Base-by-base conservation (phyloP, 2,329 filamentous ascomycete species). In the Xylariaceae sp. region DNA sequence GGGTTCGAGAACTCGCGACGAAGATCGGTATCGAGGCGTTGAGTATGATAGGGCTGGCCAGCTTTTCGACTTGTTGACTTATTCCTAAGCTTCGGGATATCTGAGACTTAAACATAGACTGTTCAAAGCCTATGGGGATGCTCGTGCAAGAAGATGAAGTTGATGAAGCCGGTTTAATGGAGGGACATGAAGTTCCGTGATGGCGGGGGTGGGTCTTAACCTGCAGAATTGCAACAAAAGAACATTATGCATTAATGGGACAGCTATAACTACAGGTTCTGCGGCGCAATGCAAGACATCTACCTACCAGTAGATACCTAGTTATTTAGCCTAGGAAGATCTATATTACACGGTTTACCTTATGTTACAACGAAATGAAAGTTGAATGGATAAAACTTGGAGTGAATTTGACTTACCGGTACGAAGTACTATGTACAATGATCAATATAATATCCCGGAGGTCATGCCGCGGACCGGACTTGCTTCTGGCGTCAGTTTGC, bases 161-260 rank as follows among this genome's bases (percentile, higher is more conserved):
- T 49, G 41, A 34, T 29, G 30, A 47, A 34, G 21, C 51, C 47
- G 26, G 49, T 13, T 52, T 37, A 36, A 45, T 55, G 49, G 57
- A 59, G 55, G 57, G 57, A 53, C 49, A 39, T 12, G 40, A 49
- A 9, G 21, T 49, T 49, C 42, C 21, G 41, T 5, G 5, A 58
- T 56, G 26, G 57, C 54, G 57, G 57, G 57, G 57, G 57, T 47
- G 52, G 57, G 54, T 51, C 47, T 21, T 26, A n/a, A 18, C 9
- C 21, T 29, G 16, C n/a, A 18, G 42, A 42, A 34, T 41, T 36
- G 36, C 41, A 40, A 43, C 34, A 53, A 59, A 43, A 37, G 42
- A 9, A 32, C 21, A 12, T 40, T 51, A 58, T 53, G 43, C 45
- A 50, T n/a, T 29, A 29, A 36, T 19, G 26, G 18, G 29, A 29